Evolutionary conservation across 2,329 filamentous ascomycete species (phyloP).

Genomic region (Calonectria multiphialidica): DNA sequence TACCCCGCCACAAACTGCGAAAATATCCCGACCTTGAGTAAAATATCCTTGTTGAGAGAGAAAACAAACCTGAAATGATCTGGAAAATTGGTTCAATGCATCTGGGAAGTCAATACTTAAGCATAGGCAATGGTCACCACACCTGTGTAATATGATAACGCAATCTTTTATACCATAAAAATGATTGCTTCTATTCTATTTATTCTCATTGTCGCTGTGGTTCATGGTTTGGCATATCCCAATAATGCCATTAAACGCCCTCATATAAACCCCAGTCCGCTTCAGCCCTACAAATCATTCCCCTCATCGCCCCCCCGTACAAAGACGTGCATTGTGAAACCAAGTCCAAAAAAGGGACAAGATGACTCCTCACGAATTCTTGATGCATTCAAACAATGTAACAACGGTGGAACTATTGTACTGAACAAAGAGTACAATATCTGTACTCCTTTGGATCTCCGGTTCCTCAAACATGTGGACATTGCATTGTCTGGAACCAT

Average conservation of each 20-base stretch:
- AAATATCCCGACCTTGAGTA: not conserved
- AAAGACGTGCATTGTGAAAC: constrained; percentile 38
- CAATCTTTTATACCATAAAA: not conserved
- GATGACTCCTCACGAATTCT: constrained; percentile 23
- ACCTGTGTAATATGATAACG: too few species aligned
- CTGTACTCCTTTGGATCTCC: constrained; percentile 73
- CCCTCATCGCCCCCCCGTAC: not conserved
- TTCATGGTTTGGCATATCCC: not conserved
- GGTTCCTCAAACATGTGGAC: constrained; percentile 73
- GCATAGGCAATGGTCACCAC: too few species aligned
- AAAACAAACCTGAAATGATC: too few species aligned
- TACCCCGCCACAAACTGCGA: not conserved
- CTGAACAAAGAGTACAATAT: constrained; percentile 71
- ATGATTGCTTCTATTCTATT: not conserved
- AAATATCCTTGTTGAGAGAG: not conserved
- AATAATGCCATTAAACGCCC: not conserved
- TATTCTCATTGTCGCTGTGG: not conserved
- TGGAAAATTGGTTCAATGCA: not conserved
- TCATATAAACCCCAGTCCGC: not conserved
- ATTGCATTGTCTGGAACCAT: constrained; percentile 67
- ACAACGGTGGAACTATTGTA: constrained; percentile 71
- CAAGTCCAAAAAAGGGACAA: constrained; percentile 24
- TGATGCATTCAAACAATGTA: constrained; percentile 55
- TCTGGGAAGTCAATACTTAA: not conserved
- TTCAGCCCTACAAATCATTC: not conserved